Evolutionary conservation across 2,329 filamentous ascomycete genomes (phyloP).

Genomic region (Cadophora sp.): DNA sequence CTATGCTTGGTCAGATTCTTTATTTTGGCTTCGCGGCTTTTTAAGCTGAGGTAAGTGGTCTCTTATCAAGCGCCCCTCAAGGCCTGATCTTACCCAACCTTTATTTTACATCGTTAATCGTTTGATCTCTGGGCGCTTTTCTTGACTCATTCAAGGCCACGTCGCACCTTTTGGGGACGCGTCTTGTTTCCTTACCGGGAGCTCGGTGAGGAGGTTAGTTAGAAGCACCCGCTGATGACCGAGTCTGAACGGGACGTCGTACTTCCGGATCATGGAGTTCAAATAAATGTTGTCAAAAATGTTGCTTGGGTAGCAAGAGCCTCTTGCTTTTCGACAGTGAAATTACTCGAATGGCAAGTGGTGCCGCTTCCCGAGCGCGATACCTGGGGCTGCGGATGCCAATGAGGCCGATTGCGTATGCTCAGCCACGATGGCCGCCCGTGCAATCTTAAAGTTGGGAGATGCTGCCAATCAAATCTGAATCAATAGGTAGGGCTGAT

Average conservation of each 20-base stretch:
- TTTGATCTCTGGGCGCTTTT: background rate
- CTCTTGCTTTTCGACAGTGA: no score
- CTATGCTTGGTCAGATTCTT: conserved; percentile 3
- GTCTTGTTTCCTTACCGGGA: background rate
- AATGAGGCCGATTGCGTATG: background rate
- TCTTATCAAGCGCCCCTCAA: background rate
- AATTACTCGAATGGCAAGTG: no score
- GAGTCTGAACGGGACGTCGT: background rate
- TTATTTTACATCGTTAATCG: background rate
- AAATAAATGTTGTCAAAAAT: no score
- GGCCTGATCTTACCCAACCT: background rate
- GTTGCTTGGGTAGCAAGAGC: no score
- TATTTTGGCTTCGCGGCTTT: background rate
- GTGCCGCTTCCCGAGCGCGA: no score
- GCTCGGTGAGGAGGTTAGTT: background rate
- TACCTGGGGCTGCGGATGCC: no score
- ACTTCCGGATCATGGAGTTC: background rate
- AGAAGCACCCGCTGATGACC: background rate
- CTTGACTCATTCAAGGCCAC: background rate
- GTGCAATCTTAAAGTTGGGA: background rate
- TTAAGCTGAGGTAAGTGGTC: background rate
- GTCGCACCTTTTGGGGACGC: background rate
- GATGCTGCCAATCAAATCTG: background rate
- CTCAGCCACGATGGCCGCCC: background rate
- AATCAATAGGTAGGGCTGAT: background rate